Conservation (phyloP, 2,329 filamentous ascomycete genomes). For the Sporothrix sp. region DNA sequence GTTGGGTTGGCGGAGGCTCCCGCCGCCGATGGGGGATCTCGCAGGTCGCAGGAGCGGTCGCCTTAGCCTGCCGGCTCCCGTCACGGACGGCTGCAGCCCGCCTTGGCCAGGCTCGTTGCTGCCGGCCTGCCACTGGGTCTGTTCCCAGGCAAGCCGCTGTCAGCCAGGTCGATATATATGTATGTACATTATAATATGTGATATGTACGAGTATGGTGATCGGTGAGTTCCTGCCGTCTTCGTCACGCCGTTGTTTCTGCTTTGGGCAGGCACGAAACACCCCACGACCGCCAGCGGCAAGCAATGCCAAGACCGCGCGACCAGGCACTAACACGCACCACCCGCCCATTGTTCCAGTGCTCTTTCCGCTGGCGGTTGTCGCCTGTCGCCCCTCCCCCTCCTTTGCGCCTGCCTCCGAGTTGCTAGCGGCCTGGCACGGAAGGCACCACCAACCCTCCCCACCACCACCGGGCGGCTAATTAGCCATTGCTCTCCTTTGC, state of each 20-base stretch:
- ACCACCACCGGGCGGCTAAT: constrained; percentile 4
- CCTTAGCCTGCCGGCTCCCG: constrained; percentile 14
- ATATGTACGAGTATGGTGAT: no score
- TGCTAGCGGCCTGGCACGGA: not conserved
- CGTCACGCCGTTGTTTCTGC: constrained; percentile 3
- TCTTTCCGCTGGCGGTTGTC: not conserved
- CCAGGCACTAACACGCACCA: not conserved
- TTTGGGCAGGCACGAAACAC: not conserved
- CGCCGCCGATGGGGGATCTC: constrained; percentile 8
- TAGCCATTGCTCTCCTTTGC: not conserved
- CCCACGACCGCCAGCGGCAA: constrained; percentile 5
- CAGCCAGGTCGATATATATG: no score
- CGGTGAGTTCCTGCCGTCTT: not conserved
- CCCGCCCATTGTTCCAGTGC: no score
- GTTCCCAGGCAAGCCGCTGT: no score
- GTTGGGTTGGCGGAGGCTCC: constrained; percentile 1
- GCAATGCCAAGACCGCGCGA: not conserved
- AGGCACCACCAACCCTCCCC: not conserved
- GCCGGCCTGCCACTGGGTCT: no score
- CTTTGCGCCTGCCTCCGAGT: constrained; percentile 3
- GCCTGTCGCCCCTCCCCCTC: not conserved
- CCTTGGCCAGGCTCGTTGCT: not conserved
- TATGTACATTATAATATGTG: no score
- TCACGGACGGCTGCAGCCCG: constrained; percentile 5
- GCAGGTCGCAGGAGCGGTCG: constrained; percentile 18